Evolutionary conservation across 2,329 filamentous ascomycete genomes (phyloP).

Genomic region (Lachnellula subtilissima): DNA sequence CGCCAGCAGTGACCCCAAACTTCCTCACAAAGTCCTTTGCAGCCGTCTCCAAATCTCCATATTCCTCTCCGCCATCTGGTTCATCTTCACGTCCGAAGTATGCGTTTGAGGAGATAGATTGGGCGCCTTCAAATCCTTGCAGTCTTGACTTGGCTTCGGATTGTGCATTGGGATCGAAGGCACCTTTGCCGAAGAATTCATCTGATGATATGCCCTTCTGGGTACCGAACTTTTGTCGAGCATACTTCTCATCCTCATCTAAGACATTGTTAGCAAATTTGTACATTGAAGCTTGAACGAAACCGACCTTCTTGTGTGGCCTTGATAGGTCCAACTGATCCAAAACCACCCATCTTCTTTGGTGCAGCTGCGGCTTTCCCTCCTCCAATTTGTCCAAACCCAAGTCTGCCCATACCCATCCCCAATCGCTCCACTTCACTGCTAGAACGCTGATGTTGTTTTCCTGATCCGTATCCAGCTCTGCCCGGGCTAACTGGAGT

Average conservation of each 20-base stretch:
- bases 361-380: constrained; percentile 34
- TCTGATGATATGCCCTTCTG: constrained; percentile 98
- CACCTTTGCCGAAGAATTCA: constrained; percentile 92
- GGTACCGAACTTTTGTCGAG: constrained; percentile 78
- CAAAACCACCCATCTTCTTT: constrained; percentile 71
- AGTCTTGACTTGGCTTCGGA: constrained; percentile 82
- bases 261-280: constrained; percentile 23
- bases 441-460: constrained; percentile 56
- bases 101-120: constrained; percentile 88
- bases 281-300: neutral
- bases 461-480: constrained; percentile 57
- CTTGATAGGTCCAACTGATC: constrained; percentile 73
- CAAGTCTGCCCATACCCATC: constrained; percentile 45
- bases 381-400: constrained; percentile 31
- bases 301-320: constrained; percentile 59
- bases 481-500: constrained; percentile 67
- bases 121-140: constrained; percentile 88
- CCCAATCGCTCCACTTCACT: constrained; percentile 84
- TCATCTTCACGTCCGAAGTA: constrained; percentile 95
- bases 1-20: constrained; percentile 91
- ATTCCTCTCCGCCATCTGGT: constrained; percentile 67
- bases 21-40: constrained; percentile 95
- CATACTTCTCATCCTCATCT: constrained; percentile 78
- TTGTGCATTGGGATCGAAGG: constrained; percentile 74
- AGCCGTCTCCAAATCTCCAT: constrained; percentile 85